Base-by-base conservation (phyloP, 1,284 basidiomycete genomes). In the Cronartium ribicola region DNA sequence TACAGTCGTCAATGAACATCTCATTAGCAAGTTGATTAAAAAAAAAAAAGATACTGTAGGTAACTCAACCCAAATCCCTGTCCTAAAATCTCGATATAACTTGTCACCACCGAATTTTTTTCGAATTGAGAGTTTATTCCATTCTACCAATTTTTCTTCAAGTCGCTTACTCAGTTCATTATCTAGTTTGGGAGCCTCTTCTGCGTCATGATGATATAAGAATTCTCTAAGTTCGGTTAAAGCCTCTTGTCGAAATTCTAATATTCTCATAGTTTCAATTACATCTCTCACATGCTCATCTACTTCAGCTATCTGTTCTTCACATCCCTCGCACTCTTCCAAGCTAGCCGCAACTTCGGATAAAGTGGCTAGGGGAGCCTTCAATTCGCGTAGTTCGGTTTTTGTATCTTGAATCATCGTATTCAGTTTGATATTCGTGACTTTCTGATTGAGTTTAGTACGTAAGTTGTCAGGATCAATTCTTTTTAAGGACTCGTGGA, bases 21-120 rank as follows among this genome's bases (percentile, higher is more conserved):
- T 37, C 29, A 13, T 40, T 41, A 3, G 20, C 41, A 44, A 36
- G 29, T 22, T 41, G 37, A n/a, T 46, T 55, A 60, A 13, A 44
- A 40, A 60, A 5, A 46, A 40, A 22, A 44, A 37, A 22, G 2
- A 29, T 29, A 29, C 29, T 29, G 29, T 29, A 29, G 29, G 29
- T 11, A 2, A 66, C 71, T 67, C 29, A 60, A 74, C 71, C 71
- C 71, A 74, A 67, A 74, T 66, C 39, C 63, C 41, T 20, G 37
- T 20, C 44, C 71, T 63, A 67, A 74, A 66, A 2, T 51, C 17
- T 62, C 67, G 66, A 44, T 66, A 74, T 20, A 39, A 29, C 41
- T 41, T 40, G 20, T 67, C 22, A 57, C 48, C 22, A 22, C 41
- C 71, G 55, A 66, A 74, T 37, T 74, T 74, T 61, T 74, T 51